phyloP scores from a whole-genome alignment of 768 basidiomycete genomes.

The Macrolepiota fuliginosa region DNA sequence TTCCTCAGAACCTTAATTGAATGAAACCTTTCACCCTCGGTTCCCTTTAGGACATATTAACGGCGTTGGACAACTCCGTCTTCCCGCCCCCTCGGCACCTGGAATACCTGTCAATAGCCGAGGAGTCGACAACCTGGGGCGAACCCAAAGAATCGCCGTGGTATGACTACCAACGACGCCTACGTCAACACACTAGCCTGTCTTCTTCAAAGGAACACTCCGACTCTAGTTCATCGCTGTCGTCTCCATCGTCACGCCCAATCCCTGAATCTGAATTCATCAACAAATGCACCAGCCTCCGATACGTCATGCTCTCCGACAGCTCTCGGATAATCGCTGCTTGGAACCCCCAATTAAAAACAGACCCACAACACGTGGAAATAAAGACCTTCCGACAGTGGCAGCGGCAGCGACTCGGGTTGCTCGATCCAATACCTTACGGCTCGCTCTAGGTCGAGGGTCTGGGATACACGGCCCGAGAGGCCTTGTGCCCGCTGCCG shows the following conservation, averaged over 20 bases:
- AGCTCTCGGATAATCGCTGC: neutral
- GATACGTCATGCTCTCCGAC: slow-evolving; percentile 10
- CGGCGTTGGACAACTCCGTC: neutral
- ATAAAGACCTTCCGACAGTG: neutral
- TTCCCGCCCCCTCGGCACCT: slow-evolving; percentile 1
- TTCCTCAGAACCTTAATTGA: neutral
- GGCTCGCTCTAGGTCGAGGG: neutral
- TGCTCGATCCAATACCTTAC: neutral
- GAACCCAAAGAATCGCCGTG: neutral
- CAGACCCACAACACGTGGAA: neutral
- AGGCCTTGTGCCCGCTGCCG: neutral
- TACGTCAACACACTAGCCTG: neutral
- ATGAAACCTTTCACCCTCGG: neutral
- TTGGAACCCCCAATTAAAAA: slow-evolving; percentile 1
- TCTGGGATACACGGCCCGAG: neutral
- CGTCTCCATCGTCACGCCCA: neutral
- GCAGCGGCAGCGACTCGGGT: slow-evolving; percentile 2
- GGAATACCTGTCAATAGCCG: slow-evolving; percentile 5
- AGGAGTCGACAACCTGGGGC: neutral
- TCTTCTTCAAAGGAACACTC: neutral
- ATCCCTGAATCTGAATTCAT: neutral
- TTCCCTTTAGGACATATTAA: neutral
- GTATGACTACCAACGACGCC: neutral
- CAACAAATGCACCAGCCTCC: slow-evolving; percentile 2
- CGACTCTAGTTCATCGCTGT: too few relatives aligned